phyloP scores from a whole-genome alignment of 495 filamentous ascomycete genomes.

The Trichoderma gamsii region DNA sequence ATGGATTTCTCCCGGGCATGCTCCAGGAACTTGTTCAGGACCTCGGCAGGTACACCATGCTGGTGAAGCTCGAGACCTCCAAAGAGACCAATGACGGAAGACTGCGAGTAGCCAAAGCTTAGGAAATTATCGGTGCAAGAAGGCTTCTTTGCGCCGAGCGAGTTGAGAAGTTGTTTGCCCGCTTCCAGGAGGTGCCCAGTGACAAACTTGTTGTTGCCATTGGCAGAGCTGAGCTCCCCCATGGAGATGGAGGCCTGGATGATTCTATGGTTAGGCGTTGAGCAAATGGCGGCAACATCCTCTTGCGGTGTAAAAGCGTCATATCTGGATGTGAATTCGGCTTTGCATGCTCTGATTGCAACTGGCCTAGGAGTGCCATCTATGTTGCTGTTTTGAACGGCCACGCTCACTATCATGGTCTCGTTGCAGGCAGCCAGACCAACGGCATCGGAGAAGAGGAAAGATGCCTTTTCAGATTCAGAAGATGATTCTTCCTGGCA shows the following conservation, averaged over 20 bases:
- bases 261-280: constrained; percentile 6
- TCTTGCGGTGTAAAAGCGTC: background rate
- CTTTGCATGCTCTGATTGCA: constrained; percentile 10
- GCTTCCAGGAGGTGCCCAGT: constrained; percentile 15
- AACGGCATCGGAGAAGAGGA: constrained; percentile 15
- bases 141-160: constrained; percentile 9
- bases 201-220: constrained; percentile 1
- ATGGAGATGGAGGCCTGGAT: background rate
- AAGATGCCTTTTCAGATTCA: background rate
- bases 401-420: constrained; percentile 17
- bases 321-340: background rate
- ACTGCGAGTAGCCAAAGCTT: constrained; percentile 16
- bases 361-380: background rate
- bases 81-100: constrained; percentile 16
- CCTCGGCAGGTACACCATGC: constrained; percentile 16
- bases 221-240: background rate
- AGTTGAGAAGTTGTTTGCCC: background rate
- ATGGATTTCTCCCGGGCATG: too few species aligned
- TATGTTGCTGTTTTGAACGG: constrained; percentile 1
- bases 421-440: constrained; percentile 18
- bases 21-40: too few species aligned
- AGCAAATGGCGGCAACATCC: constrained; percentile 12
- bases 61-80: constrained; percentile 17
- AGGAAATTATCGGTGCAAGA: constrained; percentile 16
- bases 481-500: background rate